Evolutionary conservation across 1,139 yeast genomes (phyloP).

Genomic region (Hyphopichia fennica): DNA sequence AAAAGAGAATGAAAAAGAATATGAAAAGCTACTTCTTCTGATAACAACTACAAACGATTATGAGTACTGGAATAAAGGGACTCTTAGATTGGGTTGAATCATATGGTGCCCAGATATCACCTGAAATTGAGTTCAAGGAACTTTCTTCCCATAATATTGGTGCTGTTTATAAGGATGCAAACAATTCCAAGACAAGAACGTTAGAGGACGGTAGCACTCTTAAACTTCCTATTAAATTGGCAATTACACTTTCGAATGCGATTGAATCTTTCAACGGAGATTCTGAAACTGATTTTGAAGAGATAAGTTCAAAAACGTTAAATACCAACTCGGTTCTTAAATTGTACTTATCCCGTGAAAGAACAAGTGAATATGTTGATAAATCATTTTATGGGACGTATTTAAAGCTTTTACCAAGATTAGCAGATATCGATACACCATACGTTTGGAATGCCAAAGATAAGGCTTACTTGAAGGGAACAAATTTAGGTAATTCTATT

Average conservation of each 20-base stretch:
- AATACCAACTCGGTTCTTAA: conserved; percentile 48
- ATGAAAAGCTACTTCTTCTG: background rate
- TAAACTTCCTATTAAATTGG: conserved; percentile 36
- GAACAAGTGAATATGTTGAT: conserved; percentile 13
- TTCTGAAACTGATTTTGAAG: conserved; percentile 14
- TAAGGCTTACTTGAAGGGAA: conserved; percentile 54
- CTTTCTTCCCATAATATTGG: conserved; percentile 35
- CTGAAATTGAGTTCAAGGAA: conserved; percentile 20
- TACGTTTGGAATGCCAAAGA: conserved; percentile 61
- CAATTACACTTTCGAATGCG: conserved; percentile 47
- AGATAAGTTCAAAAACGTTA: conserved; percentile 16
- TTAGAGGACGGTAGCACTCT: conserved; percentile 19
- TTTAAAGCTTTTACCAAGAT: conserved; percentile 56
- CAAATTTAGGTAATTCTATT: conserved; percentile 48
- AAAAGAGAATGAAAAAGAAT: background rate
- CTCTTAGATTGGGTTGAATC: conserved; percentile 51
- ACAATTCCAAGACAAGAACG: background rate
- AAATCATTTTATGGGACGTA: conserved; percentile 47
- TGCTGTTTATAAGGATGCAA: conserved; percentile 24
- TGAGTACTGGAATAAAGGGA: background rate
- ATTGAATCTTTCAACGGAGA: conserved; percentile 30
- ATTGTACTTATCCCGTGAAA: conserved; percentile 44
- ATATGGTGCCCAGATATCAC: conserved; percentile 47
- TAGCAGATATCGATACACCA: conserved; percentile 54
- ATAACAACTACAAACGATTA: background rate